phyloP scores from a whole-genome alignment of 768 basidiomycete species.

The Vishniacozyma victoriae region DNA sequence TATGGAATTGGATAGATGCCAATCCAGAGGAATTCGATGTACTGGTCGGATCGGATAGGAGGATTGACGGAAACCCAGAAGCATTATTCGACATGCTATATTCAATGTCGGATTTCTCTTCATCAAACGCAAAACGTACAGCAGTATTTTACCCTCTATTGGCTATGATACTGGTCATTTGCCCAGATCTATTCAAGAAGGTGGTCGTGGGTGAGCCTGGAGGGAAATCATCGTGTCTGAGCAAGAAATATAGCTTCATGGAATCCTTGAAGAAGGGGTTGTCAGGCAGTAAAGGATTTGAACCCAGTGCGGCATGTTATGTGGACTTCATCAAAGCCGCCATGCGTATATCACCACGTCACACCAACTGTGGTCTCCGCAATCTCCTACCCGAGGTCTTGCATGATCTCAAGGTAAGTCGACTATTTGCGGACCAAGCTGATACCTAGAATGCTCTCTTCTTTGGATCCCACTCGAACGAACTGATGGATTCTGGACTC shows the following conservation, averaged over 20 bases:
- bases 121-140: slow-evolving; percentile 25
- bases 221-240: slow-evolving; percentile 4
- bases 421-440: slow-evolving; percentile 21
- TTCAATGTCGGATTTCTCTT: slow-evolving; percentile 45
- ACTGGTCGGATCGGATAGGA: slow-evolving; percentile 56
- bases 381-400: slow-evolving; percentile 66
- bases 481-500: slow-evolving; percentile 69
- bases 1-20: slow-evolving; percentile 86
- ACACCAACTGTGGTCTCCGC: slow-evolving; percentile 58
- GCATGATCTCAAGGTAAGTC: slow-evolving; percentile 67
- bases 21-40: slow-evolving; percentile 75
- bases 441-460: slow-evolving; percentile 21
- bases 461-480: slow-evolving; percentile 62
- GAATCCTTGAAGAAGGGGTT: slow-evolving; percentile 53
- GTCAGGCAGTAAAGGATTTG: slow-evolving; percentile 55
- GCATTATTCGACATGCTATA: slow-evolving; percentile 77
- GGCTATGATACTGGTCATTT: slow-evolving; percentile 65
- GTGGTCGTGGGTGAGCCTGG: slow-evolving; percentile 27
- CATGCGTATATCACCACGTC: slow-evolving; percentile 52
- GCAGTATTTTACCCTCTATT: slow-evolving; percentile 72
- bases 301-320: slow-evolving; percentile 65
- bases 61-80: slow-evolving; percentile 74
- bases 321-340: slow-evolving; percentile 74
- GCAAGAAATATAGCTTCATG: slow-evolving; percentile 42
- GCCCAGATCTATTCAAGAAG: slow-evolving; percentile 66